Evolutionary conservation across 495 filamentous ascomycete species (phyloP).

Genomic region (Aspergillus coremiiformis): DNA sequence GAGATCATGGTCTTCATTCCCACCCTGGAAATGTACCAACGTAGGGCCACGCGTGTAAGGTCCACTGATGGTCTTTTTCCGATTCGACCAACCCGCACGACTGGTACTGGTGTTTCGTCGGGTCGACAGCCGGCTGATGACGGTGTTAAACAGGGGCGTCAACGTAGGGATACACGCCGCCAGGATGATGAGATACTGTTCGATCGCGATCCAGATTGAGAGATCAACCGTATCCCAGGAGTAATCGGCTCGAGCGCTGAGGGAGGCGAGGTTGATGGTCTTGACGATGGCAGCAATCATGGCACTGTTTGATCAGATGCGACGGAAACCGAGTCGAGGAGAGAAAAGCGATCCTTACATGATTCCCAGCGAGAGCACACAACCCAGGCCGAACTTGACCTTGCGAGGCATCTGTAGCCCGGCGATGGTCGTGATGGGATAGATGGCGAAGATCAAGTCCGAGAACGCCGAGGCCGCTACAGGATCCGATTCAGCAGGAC

Average conservation of each 20-base stretch:
- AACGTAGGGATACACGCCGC: slow-evolving; percentile 11
- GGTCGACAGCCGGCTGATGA: slow-evolving; percentile 1
- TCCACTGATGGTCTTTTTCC: not conserved
- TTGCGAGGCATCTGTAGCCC: slow-evolving; percentile 6
- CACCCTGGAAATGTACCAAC: slow-evolving; percentile 5
- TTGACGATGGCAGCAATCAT: slow-evolving; percentile 14
- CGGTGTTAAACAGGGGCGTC: slow-evolving; percentile 8
- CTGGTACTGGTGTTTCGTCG: not conserved
- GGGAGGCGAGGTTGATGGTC: slow-evolving; percentile 4
- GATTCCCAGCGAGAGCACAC: slow-evolving; percentile 9
- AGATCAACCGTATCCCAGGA: slow-evolving; percentile 6
- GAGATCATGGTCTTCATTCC: slow-evolving; percentile 2
- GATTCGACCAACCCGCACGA: not conserved
- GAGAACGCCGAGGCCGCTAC: slow-evolving; percentile 5
- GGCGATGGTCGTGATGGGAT: slow-evolving; percentile 9
- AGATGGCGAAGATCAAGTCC: slow-evolving; percentile 9
- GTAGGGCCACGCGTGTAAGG: not conserved
- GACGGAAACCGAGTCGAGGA: too few species aligned
- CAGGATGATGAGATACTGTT: slow-evolving; percentile 11
- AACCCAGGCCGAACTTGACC: slow-evolving; percentile 6
- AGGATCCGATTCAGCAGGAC: not conserved
- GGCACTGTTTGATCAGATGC: slow-evolving; percentile 1
- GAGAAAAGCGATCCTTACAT: slow-evolving; percentile 7
- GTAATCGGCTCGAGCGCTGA: slow-evolving; percentile 1
- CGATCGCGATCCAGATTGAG: slow-evolving; percentile 4